Conservation (phyloP, 495 filamentous ascomycete species). For the Talaromyces proteolyticus region DNA sequence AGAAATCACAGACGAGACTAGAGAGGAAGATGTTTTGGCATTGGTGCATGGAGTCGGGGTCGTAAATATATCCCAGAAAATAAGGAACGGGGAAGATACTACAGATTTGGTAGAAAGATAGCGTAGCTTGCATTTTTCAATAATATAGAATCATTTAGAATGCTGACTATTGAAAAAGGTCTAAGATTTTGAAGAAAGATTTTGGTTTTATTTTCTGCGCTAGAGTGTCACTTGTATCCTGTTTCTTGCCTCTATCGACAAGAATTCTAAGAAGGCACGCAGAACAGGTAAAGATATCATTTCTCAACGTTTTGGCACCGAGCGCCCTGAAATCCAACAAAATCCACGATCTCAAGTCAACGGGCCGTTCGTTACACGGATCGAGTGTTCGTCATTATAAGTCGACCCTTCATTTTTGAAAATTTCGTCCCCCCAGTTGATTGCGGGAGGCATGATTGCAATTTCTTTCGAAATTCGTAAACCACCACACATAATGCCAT, state of each 20-base stretch:
- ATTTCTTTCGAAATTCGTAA: neutral
- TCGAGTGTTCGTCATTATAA: neutral
- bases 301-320: neutral
- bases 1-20: neutral
- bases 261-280: neutral
- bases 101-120: neutral
- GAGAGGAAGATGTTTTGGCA: slow-evolving; percentile 7
- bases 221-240: neutral
- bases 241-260: neutral
- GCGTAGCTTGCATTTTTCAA: neutral
- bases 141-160: too few relatives aligned
- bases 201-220: neutral
- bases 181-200: neutral
- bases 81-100: slow-evolving; percentile 6
- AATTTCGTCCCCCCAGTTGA: neutral
- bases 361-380: neutral
- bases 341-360: neutral
- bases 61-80: slow-evolving; percentile 9
- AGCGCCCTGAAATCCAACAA: neutral
- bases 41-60: slow-evolving; percentile 13
- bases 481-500: neutral
- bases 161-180: too few relatives aligned
- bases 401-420: neutral
- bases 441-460: neutral
- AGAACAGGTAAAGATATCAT: neutral